These are phyloP conservation scores for Sugiyamaella japonica DNA, from an alignment of 1,139 yeast species.

Conservation along the genomic window DNA sequence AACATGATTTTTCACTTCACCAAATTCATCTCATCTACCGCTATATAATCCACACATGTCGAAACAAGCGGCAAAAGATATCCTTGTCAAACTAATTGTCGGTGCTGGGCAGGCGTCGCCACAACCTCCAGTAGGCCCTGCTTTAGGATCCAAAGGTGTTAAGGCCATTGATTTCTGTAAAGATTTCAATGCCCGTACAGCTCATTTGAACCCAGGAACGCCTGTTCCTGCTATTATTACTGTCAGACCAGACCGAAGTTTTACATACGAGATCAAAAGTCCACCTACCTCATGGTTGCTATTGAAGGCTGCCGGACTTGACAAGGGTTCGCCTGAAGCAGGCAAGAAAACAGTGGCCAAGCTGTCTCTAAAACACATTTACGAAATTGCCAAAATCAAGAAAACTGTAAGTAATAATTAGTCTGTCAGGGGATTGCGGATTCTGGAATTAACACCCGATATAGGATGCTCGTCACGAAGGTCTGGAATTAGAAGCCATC, in stretches of 20 bases:
- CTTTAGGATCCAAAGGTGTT: constrained; percentile 96
- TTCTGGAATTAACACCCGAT: background rate
- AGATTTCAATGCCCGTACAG: constrained; percentile 96
- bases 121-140: constrained; percentile 99
- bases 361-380: constrained; percentile 81
- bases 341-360: constrained; percentile 57
- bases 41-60: constrained; percentile 3
- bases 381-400: constrained; percentile 93
- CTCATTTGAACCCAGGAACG: constrained; percentile 76
- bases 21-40: background rate
- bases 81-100: constrained; percentile 82
- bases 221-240: constrained; percentile 87
- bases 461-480: constrained; percentile 70
- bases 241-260: constrained; percentile 89
- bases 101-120: constrained; percentile 99
- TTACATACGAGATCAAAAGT: constrained; percentile 80
- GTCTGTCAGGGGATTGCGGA: background rate
- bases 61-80: constrained; percentile 38
- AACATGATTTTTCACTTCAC: constrained; percentile 4
- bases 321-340: constrained; percentile 66
- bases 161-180: constrained; percentile 98
- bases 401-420: constrained; percentile 47
- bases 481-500: constrained; percentile 68
- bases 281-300: constrained; percentile 92
- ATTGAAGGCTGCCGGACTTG: constrained; percentile 78